Evolutionary conservation across 2,329 filamentous ascomycete genomes (phyloP).

Genomic region (Ilyonectria robusta): DNA sequence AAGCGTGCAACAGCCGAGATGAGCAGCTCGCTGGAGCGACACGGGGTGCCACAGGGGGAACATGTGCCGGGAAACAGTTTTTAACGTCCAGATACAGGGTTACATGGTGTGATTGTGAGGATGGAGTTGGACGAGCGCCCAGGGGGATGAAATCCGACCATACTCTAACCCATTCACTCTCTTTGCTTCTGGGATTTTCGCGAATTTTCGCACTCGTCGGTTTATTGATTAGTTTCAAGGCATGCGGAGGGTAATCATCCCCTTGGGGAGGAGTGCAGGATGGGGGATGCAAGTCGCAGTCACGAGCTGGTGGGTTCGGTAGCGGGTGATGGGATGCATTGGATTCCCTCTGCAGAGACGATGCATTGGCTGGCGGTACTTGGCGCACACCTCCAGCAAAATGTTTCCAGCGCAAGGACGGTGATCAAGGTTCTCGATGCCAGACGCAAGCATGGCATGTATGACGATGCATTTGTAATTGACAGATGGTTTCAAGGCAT

Average conservation of each 20-base stretch:
- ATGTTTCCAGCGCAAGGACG: not conserved
- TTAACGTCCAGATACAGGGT: conserved; percentile 25
- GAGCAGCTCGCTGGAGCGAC: conserved; percentile 1
- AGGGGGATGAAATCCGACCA: conserved; percentile 17
- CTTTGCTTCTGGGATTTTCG: not conserved
- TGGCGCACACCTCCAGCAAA: not conserved
- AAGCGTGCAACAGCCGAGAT: conserved; percentile 45
- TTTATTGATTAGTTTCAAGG: conserved; percentile 14
- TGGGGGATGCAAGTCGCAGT: conserved; percentile 2
- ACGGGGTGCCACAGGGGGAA: not conserved
- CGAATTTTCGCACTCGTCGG: not conserved
- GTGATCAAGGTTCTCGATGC: not conserved
- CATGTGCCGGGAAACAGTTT: conserved; percentile 20
- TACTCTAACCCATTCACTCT: not conserved
- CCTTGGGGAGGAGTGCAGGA: not conserved
- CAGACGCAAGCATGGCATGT: not conserved
- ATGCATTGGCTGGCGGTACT: not conserved
- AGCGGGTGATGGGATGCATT: conserved; percentile 15
- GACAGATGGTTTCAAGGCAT: conserved; percentile 9
- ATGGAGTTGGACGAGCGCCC: not conserved
- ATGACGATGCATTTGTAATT: conserved; percentile 23
- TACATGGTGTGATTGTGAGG: conserved; percentile 26
- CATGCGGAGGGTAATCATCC: not conserved
- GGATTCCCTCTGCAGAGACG: conserved; percentile 7
- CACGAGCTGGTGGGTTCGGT: conserved; percentile 2